Evolutionary conservation across 2,329 filamentous ascomycete genomes (phyloP).

Genomic region (Pseudogymnoascus sp.): DNA sequence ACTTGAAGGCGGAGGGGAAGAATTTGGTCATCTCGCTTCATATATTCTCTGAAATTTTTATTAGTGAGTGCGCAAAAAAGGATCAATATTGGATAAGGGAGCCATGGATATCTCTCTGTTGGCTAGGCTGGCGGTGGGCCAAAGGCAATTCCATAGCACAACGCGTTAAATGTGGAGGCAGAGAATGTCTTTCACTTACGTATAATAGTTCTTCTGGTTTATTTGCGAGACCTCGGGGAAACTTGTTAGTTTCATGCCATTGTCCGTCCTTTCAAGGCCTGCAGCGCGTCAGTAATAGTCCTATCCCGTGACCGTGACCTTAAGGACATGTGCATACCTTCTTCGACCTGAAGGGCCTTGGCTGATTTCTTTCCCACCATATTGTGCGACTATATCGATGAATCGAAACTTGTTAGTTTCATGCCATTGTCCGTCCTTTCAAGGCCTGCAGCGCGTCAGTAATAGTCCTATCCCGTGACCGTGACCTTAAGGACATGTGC

Average conservation of each 20-base stretch:
- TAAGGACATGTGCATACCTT: conserved; percentile 21
- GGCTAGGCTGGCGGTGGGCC: not conserved
- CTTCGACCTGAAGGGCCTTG: conserved; percentile 30
- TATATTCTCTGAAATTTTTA: conserved; percentile 66
- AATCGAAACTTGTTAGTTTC: conserved; percentile 66
- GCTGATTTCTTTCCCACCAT: conserved; percentile 32
- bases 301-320: not conserved
- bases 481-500: conserved; percentile 8
- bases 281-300: conserved; percentile 10
- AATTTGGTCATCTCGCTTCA: conserved; percentile 96
- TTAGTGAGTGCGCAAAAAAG: not conserved
- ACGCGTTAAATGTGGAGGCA: conserved; percentile 10
- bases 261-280: conserved; percentile 95
- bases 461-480: conserved; percentile 9
- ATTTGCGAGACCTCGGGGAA: conserved; percentile 92
- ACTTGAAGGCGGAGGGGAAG: conserved; percentile 80
- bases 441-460: conserved; percentile 53
- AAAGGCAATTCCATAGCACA: not conserved
- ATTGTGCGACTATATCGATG: conserved; percentile 8
- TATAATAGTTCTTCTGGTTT: conserved; percentile 99
- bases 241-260: conserved; percentile 90
- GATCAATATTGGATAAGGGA: not conserved
- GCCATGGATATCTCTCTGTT: not conserved
- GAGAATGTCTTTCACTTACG: conserved; percentile 48
- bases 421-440: conserved; percentile 98